phyloP scores from a whole-genome alignment of 495 filamentous ascomycete genomes.

The Daldinia concentrica region DNA sequence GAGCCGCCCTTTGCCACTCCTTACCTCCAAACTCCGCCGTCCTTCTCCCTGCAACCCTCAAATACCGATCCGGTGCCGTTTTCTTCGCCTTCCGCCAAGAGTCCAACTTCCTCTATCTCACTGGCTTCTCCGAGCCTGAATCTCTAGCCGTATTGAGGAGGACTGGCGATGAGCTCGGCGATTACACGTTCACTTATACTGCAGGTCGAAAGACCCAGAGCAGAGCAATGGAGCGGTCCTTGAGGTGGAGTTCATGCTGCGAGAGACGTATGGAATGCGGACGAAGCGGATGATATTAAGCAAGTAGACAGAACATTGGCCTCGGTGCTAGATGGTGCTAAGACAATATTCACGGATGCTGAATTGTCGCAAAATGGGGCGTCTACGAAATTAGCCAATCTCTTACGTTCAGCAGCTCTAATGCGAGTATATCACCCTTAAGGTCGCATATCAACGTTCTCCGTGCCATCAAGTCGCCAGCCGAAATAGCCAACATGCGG shows the following conservation, averaged over 20 bases:
- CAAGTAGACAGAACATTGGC: conserved; percentile 48
- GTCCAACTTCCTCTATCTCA: conserved; percentile 94
- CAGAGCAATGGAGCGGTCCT: conserved; percentile 94
- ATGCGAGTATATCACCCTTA: conserved; percentile 53
- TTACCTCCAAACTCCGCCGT: conserved; percentile 81
- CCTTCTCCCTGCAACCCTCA: conserved; percentile 79
- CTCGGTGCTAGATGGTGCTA: conserved; percentile 48
- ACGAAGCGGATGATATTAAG: conserved; percentile 66
- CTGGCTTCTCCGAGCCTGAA: conserved; percentile 92
- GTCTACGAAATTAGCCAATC: conserved; percentile 39
- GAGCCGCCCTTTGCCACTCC: conserved; percentile 78
- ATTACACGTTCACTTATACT: conserved; percentile 87
- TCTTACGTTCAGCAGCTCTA: conserved; percentile 41
- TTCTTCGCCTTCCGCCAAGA: conserved; percentile 95
- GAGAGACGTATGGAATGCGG: conserved; percentile 93
- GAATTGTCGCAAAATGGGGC: conserved; percentile 34
- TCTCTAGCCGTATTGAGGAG: conserved; percentile 79
- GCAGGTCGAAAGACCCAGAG: conserved; percentile 81
- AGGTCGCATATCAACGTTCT: conserved; percentile 76
- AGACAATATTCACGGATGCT: conserved; percentile 55
- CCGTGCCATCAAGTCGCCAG: conserved; percentile 80
- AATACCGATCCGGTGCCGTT: conserved; percentile 88
- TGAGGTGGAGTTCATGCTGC: conserved; percentile 88
- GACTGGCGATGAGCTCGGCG: conserved; percentile 67
- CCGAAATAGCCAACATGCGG: conserved; percentile 87